Evolutionary conservation across 2,329 filamentous ascomycete genomes (phyloP), one percentile per base, ranked within the genome.

Genomic region (Phialemonium atrogriseum): DNA sequence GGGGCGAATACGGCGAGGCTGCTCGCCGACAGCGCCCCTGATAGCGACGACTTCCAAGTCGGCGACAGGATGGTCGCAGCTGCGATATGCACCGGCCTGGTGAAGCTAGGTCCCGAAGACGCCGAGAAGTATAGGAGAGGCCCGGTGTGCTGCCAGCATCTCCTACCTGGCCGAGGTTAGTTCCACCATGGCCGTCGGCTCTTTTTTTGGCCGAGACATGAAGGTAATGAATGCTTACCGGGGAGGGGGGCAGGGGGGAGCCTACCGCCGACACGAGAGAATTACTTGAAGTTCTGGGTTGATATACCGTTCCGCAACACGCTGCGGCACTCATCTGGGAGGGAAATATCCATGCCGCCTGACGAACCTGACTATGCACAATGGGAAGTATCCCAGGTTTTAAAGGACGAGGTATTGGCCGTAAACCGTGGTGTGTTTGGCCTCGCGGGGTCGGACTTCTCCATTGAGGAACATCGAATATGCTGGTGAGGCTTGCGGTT

Each of bases 401-500:
- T 80, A 8, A 72, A 75, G 48, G 56, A 71, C 24, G 76, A 80
- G 37, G 72, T 80, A n/a, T n/a, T n/a, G n/a, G n/a, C n/a, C n/a
- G n/a, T n/a, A n/a, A n/a, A n/a, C n/a, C n/a, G n/a, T 80, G 60
- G 71, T 1, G 79, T 77, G 40, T 80, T 77, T 41, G 77, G 75
- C 7, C 62, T 65, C 29, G 66, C 68, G 14, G 66, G 68, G 18
- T 62, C 60, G 10, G 48, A 55, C 25, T 79, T 71, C 73, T 65
- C 70, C 39, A 66, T 77, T 52, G 67, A 68, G 34, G 72, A 77
- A 46, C 68, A 78, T 46, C 66, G 77, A 5, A 73, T 81, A 36
- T 81, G 77, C 64, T 82, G 77, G 77, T 80, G 51, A 51, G 68
- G n/a, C n/a, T n/a, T n/a, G n/a, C n/a, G n/a, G n/a, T n/a, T n/a